These are phyloP conservation scores for Ophiostoma sp. DNA, from an alignment of 2,329 filamentous ascomycete genomes.

Conservation along the genomic window DNA sequence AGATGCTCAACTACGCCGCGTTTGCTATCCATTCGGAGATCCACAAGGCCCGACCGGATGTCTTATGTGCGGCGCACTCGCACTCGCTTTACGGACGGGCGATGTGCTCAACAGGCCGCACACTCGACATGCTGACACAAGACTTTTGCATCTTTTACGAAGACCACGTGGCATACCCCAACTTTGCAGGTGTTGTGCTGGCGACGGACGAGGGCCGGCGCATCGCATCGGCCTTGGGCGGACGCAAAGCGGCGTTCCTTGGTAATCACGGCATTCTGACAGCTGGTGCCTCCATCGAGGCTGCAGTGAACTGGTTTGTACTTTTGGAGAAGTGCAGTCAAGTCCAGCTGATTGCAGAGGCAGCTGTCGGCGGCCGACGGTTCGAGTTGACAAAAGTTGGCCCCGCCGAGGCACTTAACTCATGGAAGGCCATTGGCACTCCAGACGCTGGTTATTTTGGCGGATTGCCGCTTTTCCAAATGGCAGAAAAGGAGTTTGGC, in stretches of 20 bases:
- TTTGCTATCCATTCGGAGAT: conserved; percentile 45
- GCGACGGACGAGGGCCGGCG: conserved; percentile 51
- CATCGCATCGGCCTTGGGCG: conserved; percentile 50
- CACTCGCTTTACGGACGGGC: conserved; percentile 57
- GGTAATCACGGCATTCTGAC: conserved; percentile 58
- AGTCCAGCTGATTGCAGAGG: conserved; percentile 55
- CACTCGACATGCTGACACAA: conserved; percentile 65
- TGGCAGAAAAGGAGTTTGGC: conserved; percentile 34
- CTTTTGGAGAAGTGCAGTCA: conserved; percentile 52
- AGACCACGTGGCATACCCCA: conserved; percentile 46
- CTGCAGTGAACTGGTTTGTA: conserved; percentile 56
- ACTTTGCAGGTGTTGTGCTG: conserved; percentile 55
- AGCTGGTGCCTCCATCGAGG: conserved; percentile 51
- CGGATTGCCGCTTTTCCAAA: conserved; percentile 35
- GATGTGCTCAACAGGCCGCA: conserved; percentile 62
- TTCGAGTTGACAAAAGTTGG: conserved; percentile 32
- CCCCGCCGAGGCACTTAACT: conserved; percentile 31
- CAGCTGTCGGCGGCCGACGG: conserved; percentile 62
- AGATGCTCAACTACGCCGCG: conserved; percentile 36
- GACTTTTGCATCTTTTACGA: conserved; percentile 62
- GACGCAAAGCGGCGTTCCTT: conserved; percentile 54
- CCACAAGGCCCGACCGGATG: conserved; percentile 56
- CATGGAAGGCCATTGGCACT: conserved; percentile 32
- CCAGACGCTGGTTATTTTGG: conserved; percentile 31
- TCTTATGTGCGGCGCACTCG: conserved; percentile 55